phyloP scores from a whole-genome alignment of 495 filamentous ascomycete species.

The Baudoinia panamericana region DNA sequence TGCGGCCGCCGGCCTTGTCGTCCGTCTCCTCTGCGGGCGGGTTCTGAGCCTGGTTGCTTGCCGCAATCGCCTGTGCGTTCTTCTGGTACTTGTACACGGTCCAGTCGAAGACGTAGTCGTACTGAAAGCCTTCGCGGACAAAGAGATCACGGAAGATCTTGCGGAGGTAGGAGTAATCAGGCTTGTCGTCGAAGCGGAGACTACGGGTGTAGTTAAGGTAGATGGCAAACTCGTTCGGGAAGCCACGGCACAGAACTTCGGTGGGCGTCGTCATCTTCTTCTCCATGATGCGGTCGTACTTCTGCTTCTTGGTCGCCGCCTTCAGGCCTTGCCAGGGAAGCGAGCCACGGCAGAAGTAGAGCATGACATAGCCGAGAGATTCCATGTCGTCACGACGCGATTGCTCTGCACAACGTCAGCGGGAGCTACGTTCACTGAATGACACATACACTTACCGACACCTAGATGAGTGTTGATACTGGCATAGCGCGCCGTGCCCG shows the following conservation, averaged over 20 bases:
- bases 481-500: conserved; percentile 95
- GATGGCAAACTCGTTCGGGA: conserved; percentile 99
- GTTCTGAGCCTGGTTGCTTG: conserved; percentile 53
- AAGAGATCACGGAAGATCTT: conserved; percentile 99
- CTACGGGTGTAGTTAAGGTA: conserved; percentile 99
- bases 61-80: conserved; percentile 83
- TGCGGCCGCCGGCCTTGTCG: conserved; percentile 51
- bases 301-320: conserved; percentile 99
- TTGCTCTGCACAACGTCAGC: conserved; percentile 55
- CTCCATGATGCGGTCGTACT: conserved; percentile 99
- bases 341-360: conserved; percentile 98
- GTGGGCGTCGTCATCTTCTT: conserved; percentile 99
- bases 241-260: conserved; percentile 96
- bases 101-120: conserved; percentile 99
- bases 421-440: conserved; percentile 1
- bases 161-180: conserved; percentile 97
- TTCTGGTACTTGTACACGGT: conserved; percentile 99
- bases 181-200: conserved; percentile 98
- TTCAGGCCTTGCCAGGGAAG: conserved; percentile 99
- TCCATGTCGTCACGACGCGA: conserved; percentile 99
- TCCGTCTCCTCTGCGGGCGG: conserved; percentile 55
- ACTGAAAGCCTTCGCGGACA: conserved; percentile 98
- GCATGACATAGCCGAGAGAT: conserved; percentile 98
- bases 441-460: conserved; percentile 48
- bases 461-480: conserved; percentile 98